phyloP scores from a whole-genome alignment of 2,329 filamentous ascomycete genomes.

The Aspergillus eucalypticola region DNA sequence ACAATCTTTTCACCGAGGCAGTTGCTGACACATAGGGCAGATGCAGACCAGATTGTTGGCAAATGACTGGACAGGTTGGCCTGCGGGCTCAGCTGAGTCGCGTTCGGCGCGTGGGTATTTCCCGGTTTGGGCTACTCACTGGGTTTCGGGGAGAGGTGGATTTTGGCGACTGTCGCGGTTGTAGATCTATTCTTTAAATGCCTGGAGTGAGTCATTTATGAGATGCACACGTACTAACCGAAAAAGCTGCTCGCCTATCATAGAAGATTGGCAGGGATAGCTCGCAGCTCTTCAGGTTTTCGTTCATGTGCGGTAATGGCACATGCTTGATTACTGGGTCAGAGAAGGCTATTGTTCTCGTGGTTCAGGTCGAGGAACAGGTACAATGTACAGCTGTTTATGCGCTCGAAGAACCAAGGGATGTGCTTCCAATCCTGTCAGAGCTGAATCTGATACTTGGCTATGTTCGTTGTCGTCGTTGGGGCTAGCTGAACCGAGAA shows the following conservation, averaged over 20 bases:
- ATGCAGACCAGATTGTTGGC: background rate
- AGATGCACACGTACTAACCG: background rate
- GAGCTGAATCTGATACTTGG: background rate
- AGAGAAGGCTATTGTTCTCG: no score
- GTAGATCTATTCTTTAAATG: background rate
- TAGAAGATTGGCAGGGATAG: background rate
- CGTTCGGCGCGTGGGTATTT: background rate
- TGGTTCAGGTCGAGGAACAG: no score
- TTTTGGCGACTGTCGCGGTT: conserved; percentile 2
- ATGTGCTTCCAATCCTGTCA: background rate
- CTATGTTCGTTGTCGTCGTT: background rate
- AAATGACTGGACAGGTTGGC: background rate
- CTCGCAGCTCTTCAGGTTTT: no score
- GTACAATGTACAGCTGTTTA: no score
- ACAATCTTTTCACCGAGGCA: background rate
- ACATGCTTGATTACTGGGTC: no score
- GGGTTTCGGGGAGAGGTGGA: background rate
- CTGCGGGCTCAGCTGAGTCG: background rate
- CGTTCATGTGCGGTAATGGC: no score
- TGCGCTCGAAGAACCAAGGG: no score
- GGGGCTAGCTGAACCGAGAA: background rate
- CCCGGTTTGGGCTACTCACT: background rate
- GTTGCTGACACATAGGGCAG: background rate
- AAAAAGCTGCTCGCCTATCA: background rate
- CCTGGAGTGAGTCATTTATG: background rate